Evolutionary conservation across 2,329 filamentous ascomycete species (phyloP), one percentile per base, ranked within the genome.

Genomic region (Microdochium trichocladiopsis): DNA sequence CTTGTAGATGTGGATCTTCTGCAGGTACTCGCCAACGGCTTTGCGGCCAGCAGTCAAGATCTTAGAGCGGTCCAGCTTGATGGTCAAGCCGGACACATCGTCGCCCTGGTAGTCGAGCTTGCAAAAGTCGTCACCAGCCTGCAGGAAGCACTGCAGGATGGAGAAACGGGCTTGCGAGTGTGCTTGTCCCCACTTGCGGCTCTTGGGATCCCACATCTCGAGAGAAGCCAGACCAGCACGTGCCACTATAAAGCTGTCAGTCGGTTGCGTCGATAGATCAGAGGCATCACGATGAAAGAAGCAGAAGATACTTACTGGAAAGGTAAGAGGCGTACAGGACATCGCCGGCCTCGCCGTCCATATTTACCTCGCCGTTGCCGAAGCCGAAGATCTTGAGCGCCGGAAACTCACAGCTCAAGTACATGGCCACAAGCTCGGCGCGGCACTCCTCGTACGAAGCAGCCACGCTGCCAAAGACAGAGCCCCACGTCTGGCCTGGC

Each of bases 181-280:
- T 57, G 88, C 82, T 69, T 96, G 92, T 9, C 92, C 92, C 92
- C 92, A 96, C 73, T 95, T 96, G 58, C 84, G 78, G 61, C 80
- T 85, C 73, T 92, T 92, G 5, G 91, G 91, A 63, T 96, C 91
- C 91, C 91, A 97, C 77, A 94, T 90, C 67, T 97, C 93, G 22
- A 97, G 79, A 1, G 92, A 88, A 5, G 85, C 82, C 47, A 99
- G 77, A 55, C 94, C 94, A n/a, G 91, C 90, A 36, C 92, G 84
- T 14, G 94, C 94, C 93, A 99, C 41, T 45, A 18, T 23, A 18
- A 23, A 22, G 5, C 12, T 45, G 41, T 45, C 21, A 45, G 12
- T 45, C 6, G 5, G n/a, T 16, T 22, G 18, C 11, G 5, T 22
- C 5, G 16, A 16, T 37, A 16, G 16, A 18, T 12, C 9, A 11